Evolutionary conservation across 108 stramenopile genomes (phyloP), one percentile per base, ranked within the genome.

Genomic region (Nitzschia palea): DNA sequence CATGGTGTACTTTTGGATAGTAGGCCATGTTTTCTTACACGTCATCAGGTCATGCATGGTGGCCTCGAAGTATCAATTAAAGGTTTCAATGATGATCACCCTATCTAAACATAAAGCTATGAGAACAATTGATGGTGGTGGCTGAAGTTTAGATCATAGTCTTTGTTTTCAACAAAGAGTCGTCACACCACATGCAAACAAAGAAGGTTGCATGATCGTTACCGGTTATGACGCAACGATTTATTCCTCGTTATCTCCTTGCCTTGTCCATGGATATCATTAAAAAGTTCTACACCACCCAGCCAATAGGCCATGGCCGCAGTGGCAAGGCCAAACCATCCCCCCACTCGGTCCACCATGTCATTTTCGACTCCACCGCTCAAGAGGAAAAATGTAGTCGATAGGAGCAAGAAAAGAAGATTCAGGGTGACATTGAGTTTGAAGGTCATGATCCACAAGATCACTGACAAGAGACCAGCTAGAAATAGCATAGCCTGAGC

Each of bases 361-460:
- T 65, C 62, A 44, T 71, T 31, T 15, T 28, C 17, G 6, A 71
- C 69, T 12, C 76, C 76, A 36, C 5, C 54, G 26, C 33, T 30
- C 18, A 78, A 48, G 4, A 70, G 17, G 28, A 61, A 67, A 27
- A 66, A 67, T 14, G 76, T 78, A 6, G 40, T 29, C 5, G 57
- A 25, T 1, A 78, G 65, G n/a, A 65, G 30, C 29, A 72, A 67
- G 56, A 78, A 71, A 8, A 72, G 35, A 8, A 59, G 20, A 23
- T n/a, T 44, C 2, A 78, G 51, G 15, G 76, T 71, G 45, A 27
- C 34, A 31, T 78, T 66, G 35, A 71, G 34, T 36, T 67, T 59
- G 59, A 78, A 64, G 28, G 76, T 67, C 42, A 61, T 60, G 3
- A 78, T 53, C 76, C 76, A 78, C 14, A 78, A 37, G 18, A 71